Conservation (phyloP, 2,329 filamentous ascomycete species). For the Fusarium guadeloupense region DNA sequence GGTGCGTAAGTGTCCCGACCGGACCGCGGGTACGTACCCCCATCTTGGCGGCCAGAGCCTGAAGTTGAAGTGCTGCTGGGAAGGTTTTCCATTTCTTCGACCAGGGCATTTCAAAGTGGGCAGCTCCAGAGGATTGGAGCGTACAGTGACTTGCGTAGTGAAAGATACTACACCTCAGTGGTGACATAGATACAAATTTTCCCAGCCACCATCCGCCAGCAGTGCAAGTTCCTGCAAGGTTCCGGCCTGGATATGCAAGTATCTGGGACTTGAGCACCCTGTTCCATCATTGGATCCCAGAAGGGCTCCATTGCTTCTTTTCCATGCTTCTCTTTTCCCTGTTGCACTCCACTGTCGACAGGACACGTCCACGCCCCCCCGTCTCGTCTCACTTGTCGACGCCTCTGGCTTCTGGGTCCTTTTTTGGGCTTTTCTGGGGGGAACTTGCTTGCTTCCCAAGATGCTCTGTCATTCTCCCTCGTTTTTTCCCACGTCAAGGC, state of each 20-base stretch:
- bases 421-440: slow-evolving; percentile 28
- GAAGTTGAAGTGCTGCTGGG: slow-evolving; percentile 22
- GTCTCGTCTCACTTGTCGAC: slow-evolving; percentile 33
- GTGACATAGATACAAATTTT: background rate
- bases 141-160: slow-evolving; percentile 16
- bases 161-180: background rate
- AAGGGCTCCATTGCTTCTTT: slow-evolving; percentile 38
- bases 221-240: slow-evolving; percentile 21
- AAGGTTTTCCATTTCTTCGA: slow-evolving; percentile 33
- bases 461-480: slow-evolving; percentile 17
- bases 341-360: slow-evolving; percentile 29
- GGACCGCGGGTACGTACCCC: slow-evolving; percentile 34
- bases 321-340: slow-evolving; percentile 30
- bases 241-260: slow-evolving; percentile 11
- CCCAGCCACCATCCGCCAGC: slow-evolving; percentile 6
- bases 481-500: slow-evolving; percentile 25
- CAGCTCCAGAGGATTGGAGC: slow-evolving; percentile 5
- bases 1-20: slow-evolving; percentile 26
- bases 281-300: slow-evolving; percentile 17
- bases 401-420: slow-evolving; percentile 25
- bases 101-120: slow-evolving; percentile 28
- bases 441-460: slow-evolving; percentile 13
- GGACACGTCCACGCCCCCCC: slow-evolving; percentile 25
- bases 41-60: slow-evolving; percentile 26
- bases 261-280: slow-evolving; percentile 17